phyloP scores from a whole-genome alignment of 805 yeast species.

The Candida ascalaphidarum region DNA sequence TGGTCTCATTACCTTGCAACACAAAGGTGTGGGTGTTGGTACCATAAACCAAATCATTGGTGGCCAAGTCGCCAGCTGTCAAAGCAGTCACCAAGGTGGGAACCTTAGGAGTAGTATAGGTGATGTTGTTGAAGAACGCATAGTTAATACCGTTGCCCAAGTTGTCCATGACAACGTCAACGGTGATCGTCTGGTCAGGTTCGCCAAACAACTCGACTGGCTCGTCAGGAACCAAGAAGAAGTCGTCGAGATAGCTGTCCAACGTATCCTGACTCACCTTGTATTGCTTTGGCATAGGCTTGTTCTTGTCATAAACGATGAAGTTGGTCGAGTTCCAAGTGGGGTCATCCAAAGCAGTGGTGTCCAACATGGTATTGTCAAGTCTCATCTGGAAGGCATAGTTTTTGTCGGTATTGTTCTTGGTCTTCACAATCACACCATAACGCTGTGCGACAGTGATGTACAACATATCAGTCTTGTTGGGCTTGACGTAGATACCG shows the following conservation, averaged over 20 bases:
- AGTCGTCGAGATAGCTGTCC: constrained; percentile 38
- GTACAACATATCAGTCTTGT: constrained; percentile 61
- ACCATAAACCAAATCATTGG: constrained; percentile 58
- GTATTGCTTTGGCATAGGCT: constrained; percentile 33
- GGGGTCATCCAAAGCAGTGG: constrained; percentile 55
- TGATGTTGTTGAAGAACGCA: constrained; percentile 90
- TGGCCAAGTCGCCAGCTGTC: constrained; percentile 55
- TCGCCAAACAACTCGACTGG: constrained; percentile 45
- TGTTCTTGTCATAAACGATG: constrained; percentile 45
- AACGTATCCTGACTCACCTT: constrained; percentile 31
- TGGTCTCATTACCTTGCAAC: constrained; percentile 53
- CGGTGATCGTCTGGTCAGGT: constrained; percentile 59
- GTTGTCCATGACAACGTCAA: constrained; percentile 79
- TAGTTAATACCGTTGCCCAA: constrained; percentile 82
- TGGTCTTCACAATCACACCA: constrained; percentile 69
- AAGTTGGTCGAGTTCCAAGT: constrained; percentile 67
- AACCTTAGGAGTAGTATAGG: constrained; percentile 74
- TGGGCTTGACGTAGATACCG: constrained; percentile 77
- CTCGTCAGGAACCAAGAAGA: constrained; percentile 20
- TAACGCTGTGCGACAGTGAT: constrained; percentile 91
- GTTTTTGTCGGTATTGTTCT: constrained; percentile 50
- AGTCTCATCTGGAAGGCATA: constrained; percentile 77
- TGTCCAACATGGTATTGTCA: constrained; percentile 80
- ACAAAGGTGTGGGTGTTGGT: constrained; percentile 71
- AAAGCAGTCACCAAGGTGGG: constrained; percentile 80